A percentile compares a stretch with the other conserved stretches of the same genome.
Conservation (phyloP, 2,329 filamentous ascomycete genomes). For the Lachnellula hyalina region DNA sequence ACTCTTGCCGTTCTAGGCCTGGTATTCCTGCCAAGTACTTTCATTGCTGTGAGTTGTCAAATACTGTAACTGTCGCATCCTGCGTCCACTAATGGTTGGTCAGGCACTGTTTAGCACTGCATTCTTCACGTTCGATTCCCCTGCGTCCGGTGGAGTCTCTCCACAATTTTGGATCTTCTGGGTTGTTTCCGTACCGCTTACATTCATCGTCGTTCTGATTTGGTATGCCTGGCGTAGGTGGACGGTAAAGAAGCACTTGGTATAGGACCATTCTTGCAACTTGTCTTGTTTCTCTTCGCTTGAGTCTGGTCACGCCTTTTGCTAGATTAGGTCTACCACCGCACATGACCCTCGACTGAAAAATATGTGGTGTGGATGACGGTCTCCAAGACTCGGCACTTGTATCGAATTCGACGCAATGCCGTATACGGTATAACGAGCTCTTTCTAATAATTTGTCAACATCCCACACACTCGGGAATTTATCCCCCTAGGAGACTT, state of each 20-base stretch:
- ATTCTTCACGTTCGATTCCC: background rate
- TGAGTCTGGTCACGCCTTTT: background rate
- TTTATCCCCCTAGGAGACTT: too few species aligned
- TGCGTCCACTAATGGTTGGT: background rate
- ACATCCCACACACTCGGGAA: too few species aligned
- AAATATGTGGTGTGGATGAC: too few species aligned
- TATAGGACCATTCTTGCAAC: background rate
- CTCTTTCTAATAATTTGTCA: too few species aligned
- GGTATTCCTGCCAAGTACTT: background rate
- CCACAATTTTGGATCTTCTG: slow-evolving; percentile 2
- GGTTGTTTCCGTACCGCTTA: background rate
- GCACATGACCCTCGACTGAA: background rate
- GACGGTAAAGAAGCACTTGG: background rate
- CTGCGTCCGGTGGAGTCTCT: background rate
- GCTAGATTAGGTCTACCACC: background rate
- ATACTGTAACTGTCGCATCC: background rate
- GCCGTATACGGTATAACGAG: too few species aligned
- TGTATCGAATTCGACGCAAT: too few species aligned
- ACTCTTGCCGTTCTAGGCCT: background rate
- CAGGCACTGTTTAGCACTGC: background rate
- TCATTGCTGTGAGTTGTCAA: background rate
- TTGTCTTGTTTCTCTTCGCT: background rate
- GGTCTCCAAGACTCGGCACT: too few species aligned
- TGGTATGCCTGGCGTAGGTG: background rate
- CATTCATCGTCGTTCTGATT: background rate